Conservation (phyloP, 1,139 yeast genomes). For the Zygosaccharomyces pseudobailii region DNA sequence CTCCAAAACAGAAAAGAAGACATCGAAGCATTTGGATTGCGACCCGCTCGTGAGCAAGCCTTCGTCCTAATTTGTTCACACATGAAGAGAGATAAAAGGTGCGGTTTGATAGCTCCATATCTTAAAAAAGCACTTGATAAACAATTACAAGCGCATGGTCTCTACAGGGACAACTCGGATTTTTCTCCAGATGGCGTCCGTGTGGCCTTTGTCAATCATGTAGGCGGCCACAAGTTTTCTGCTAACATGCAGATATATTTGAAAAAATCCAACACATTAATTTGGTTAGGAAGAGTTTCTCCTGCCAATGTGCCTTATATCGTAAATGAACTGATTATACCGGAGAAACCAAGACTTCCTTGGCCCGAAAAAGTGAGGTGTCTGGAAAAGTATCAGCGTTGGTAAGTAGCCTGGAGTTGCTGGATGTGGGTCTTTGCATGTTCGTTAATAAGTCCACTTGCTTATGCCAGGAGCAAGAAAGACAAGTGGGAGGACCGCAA, state of each 20-base stretch:
- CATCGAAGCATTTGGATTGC: conserved; percentile 29
- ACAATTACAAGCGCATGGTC: conserved; percentile 63
- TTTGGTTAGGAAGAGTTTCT: conserved; percentile 83
- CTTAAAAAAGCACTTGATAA: conserved; percentile 74
- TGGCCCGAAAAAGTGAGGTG: conserved; percentile 35
- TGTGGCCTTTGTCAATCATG: conserved; percentile 71
- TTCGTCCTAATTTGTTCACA: conserved; percentile 83
- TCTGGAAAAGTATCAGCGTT: conserved; percentile 28
- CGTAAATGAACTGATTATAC: conserved; percentile 48
- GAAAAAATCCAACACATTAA: conserved; percentile 59
- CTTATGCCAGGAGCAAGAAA: background rate
- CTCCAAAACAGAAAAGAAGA: conserved; percentile 25
- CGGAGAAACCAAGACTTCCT: conserved; percentile 28
- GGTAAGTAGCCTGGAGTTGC: conserved; percentile 21
- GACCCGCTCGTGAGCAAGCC: conserved; percentile 44
- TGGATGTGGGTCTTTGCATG: background rate
- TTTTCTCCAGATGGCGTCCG: conserved; percentile 67
- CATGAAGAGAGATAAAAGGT: conserved; percentile 81
- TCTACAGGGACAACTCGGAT: conserved; percentile 72
- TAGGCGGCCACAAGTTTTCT: conserved; percentile 93
- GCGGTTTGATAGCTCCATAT: conserved; percentile 94
- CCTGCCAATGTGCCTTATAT: conserved; percentile 74
- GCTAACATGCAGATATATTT: conserved; percentile 81
- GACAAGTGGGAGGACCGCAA: background rate
- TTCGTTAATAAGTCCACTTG: background rate